phyloP scores from a whole-genome alignment of 805 yeast genomes.

The Candida multigemmis region DNA sequence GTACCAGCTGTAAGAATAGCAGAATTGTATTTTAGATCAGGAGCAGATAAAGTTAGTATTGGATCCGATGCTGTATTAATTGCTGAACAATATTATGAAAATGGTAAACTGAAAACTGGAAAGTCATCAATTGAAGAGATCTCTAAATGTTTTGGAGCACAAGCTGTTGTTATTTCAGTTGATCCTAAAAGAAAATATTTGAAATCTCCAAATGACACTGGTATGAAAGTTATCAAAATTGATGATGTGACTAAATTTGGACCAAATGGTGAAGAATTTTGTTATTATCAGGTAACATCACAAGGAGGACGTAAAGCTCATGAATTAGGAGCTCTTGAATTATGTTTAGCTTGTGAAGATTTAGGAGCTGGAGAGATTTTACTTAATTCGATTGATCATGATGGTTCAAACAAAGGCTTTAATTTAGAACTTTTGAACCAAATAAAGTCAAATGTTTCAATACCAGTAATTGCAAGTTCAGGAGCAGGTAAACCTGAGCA shows the following conservation, averaged over 20 bases:
- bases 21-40: constrained; percentile 82
- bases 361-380: constrained; percentile 95
- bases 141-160: constrained; percentile 85
- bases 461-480: constrained; percentile 95
- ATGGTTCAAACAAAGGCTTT: constrained; percentile 92
- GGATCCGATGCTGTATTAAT: constrained; percentile 96
- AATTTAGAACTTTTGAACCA: constrained; percentile 79
- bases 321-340: constrained; percentile 86
- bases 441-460: constrained; percentile 63
- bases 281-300: constrained; percentile 92
- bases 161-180: constrained; percentile 97
- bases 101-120: constrained; percentile 55
- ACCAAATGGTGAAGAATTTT: constrained; percentile 81
- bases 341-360: constrained; percentile 80
- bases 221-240: constrained; percentile 59
- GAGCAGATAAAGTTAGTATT: constrained; percentile 96
- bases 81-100: constrained; percentile 70
- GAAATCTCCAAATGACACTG: constrained; percentile 46
- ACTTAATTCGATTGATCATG: constrained; percentile 92
- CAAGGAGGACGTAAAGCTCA: constrained; percentile 89
- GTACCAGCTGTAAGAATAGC: constrained; percentile 90
- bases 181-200: constrained; percentile 90
- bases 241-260: constrained; percentile 43
- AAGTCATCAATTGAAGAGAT: constrained; percentile 88
- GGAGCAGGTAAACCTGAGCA: constrained; percentile 96